Base-by-base conservation (phyloP, 2,329 filamentous ascomycete genomes). In the Aspergillus fructus region DNA sequence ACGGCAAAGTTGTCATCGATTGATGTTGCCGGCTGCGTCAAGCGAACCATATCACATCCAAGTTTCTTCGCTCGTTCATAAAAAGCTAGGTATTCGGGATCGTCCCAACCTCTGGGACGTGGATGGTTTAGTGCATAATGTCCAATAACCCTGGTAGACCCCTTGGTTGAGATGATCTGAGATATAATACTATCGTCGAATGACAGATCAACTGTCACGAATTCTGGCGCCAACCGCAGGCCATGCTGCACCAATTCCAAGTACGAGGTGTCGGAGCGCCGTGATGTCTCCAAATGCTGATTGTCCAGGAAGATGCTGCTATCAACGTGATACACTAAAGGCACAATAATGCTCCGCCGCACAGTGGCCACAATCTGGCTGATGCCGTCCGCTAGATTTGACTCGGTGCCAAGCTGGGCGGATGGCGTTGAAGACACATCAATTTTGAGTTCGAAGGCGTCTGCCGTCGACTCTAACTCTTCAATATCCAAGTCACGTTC, bases 1-100 rank as follows among this genome's bases (percentile, higher is more conserved):
- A 89, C 79, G 3, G 83, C 81, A 50, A 86, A 82, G 59, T 89
- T 88, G 63, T 90, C 87, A 13, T 83, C 79, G n/a, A 85, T 76
- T 1, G 75, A 79, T 3, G 71, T 71, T 3, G 85, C 84, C 1
- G 81, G 82, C 49, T 85, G 84, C 6, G 82, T 83, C 43, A 90
- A 75, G 43, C 86, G 81, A 6, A 85, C 84, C 43, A 88, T 72
- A 59, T 88, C 82, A 63, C 86, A 90, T 0, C 85, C 84, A 1
- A 86, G 65, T 2, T 68, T 71, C 53, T 80, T 79, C 3, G 85
- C 87, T 51, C 80, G 81, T 52, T 83, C 79, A 64, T 89, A 90
- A 39, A 81, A 79, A 1, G 77, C 75, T 30, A 82, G 68, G 79
- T 84, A 88, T 12, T 79, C 75, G 0, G 78, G 70, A 27, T 84